Evolutionary conservation across 306 rosid genomes (phyloP).

Genomic region (Rubus idaeus): DNA sequence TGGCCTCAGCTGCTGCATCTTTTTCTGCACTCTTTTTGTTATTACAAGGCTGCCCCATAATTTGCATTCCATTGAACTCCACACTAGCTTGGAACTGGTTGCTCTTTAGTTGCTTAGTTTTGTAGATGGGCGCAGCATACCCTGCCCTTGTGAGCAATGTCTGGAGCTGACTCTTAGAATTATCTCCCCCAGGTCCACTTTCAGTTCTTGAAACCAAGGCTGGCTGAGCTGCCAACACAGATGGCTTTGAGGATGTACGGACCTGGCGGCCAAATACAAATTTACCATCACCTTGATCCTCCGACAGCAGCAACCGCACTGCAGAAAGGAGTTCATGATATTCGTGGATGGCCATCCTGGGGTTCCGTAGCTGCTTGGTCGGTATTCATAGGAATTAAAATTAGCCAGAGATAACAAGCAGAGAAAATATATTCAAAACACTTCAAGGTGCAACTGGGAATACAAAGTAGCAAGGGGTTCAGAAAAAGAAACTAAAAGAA

Average conservation of each 20-base stretch:
- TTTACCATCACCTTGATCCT: conserved; percentile 61
- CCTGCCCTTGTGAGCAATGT: conserved; percentile 90
- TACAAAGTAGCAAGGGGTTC: neutral
- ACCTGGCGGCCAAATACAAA: conserved; percentile 70
- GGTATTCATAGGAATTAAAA: conserved; percentile 10
- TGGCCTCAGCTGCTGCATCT: conserved; percentile 94
- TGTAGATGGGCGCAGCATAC: conserved; percentile 70
- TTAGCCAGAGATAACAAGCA: conserved; percentile 8
- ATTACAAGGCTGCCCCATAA: conserved; percentile 79
- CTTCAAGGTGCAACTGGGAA: neutral
- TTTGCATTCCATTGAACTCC: conserved; percentile 74
- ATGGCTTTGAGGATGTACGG: conserved; percentile 44
- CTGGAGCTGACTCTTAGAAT: conserved; percentile 95
- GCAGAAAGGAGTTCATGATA: conserved; percentile 77
- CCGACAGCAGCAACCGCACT: conserved; percentile 62
- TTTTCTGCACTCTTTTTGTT: conserved; percentile 95
- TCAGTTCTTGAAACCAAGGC: conserved; percentile 70
- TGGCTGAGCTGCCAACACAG: conserved; percentile 40
- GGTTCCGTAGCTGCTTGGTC: conserved; percentile 64
- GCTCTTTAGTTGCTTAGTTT: conserved; percentile 61
- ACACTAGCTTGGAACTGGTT: conserved; percentile 66
- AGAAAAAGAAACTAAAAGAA: conserved; percentile 20
- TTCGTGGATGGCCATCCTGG: conserved; percentile 59
- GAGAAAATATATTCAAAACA: neutral
- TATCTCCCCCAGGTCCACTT: conserved; percentile 98